Evolutionary conservation across 352 stramenopile species (phyloP).

Genomic region (Blastocystis hominis): DNA sequence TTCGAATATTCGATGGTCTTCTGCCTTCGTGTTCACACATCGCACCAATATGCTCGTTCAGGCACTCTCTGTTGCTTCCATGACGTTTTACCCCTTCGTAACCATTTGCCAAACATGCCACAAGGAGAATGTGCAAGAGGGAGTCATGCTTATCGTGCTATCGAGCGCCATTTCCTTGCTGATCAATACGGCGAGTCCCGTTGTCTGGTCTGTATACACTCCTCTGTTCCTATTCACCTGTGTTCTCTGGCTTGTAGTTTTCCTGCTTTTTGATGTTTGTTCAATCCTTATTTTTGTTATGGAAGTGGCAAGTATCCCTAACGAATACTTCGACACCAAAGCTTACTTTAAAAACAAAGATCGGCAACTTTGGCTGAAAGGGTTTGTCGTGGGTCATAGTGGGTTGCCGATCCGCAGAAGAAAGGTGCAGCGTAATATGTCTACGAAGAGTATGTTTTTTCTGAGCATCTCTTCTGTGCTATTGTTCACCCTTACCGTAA

Average conservation of each 20-base stretch:
- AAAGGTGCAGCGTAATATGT: neutral
- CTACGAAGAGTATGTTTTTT: neutral
- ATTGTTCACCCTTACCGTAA: neutral
- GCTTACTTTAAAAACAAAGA: neutral
- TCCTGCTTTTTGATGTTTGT: neutral
- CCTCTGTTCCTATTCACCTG: conserved; percentile 12
- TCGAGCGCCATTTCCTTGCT: neutral
- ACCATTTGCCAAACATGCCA: neutral
- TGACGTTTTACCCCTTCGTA: neutral
- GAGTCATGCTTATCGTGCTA: neutral
- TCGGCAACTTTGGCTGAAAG: neutral
- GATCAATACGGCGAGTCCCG: conserved; percentile 8
- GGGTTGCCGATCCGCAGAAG: neutral
- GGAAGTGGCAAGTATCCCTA: conserved; percentile 15
- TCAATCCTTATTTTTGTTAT: neutral
- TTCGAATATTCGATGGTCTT: neutral
- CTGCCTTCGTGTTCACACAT: conserved; percentile 41
- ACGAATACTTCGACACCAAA: conserved; percentile 36
- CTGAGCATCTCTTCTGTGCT: neutral
- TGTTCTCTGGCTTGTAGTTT: neutral
- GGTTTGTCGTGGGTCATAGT: neutral
- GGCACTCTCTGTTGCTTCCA: neutral
- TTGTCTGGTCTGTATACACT: conserved; percentile 37
- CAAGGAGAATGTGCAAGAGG: neutral
- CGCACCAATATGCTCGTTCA: neutral